These are phyloP conservation scores for Chloris gayana DNA, from an alignment of 176 grass and related monocot genomes.

Conservation along the genomic window DNA sequence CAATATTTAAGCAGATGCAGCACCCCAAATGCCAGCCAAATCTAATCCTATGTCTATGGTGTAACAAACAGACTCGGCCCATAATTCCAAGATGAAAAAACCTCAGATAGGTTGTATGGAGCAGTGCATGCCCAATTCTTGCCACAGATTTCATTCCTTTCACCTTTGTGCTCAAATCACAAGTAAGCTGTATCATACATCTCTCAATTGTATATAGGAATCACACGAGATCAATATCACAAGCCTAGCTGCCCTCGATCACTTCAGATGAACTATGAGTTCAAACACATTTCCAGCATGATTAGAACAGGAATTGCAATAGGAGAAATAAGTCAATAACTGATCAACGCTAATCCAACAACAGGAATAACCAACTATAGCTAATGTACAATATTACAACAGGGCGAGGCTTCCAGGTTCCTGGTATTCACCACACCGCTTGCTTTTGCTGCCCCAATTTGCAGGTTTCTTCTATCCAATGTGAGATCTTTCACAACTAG, in stretches of 20 bases:
- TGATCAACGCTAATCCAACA: constrained; percentile 33
- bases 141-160: not conserved
- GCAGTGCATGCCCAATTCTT: too few species aligned
- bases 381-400: constrained; percentile 58
- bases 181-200: not conserved
- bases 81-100: not conserved
- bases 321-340: not conserved
- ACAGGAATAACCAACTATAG: constrained; percentile 26
- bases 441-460: constrained; percentile 41
- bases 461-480: constrained; percentile 49
- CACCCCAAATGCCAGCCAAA: too few species aligned
- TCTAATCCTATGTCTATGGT: too few species aligned
- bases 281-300: constrained; percentile 4
- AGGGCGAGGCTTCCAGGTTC: constrained; percentile 55
- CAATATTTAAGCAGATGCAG: too few species aligned
- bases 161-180: not conserved
- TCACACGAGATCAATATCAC: not conserved
- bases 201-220: not conserved
- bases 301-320: constrained; percentile 5
- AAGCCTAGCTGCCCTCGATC: not conserved
- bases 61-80: too few species aligned
- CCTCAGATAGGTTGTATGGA: not conserved
- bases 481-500: constrained; percentile 52
- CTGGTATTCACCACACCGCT: constrained; percentile 48
- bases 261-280: not conserved